Conservation (phyloP, 2,329 filamentous ascomycete species). For the Didymella lethalis region DNA sequence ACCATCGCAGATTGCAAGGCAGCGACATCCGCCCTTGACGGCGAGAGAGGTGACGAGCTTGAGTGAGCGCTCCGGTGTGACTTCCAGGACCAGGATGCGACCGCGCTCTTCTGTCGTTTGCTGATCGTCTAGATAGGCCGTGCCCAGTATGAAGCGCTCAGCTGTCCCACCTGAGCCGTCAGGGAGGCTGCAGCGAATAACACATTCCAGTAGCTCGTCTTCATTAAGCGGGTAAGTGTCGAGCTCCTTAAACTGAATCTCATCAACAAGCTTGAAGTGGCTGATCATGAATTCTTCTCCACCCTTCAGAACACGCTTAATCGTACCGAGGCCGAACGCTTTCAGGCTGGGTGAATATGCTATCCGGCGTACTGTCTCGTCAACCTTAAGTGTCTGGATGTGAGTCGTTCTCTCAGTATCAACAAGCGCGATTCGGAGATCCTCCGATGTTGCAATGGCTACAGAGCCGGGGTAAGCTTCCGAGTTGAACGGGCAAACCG, state of each 20-base stretch:
- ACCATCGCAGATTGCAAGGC: slow-evolving; percentile 73
- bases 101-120: slow-evolving; percentile 65
- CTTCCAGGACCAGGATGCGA: slow-evolving; percentile 83
- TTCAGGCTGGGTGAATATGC: slow-evolving; percentile 82
- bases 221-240: slow-evolving; percentile 71
- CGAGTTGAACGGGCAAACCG: slow-evolving; percentile 82
- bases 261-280: slow-evolving; percentile 88
- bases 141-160: slow-evolving; percentile 92
- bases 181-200: slow-evolving; percentile 77
- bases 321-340: slow-evolving; percentile 86
- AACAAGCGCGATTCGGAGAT: slow-evolving; percentile 80
- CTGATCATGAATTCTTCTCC: slow-evolving; percentile 80
- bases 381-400: slow-evolving; percentile 78
- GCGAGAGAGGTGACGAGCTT: slow-evolving; percentile 74
- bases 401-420: slow-evolving; percentile 89
- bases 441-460: slow-evolving; percentile 76
- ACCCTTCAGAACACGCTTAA: slow-evolving; percentile 73
- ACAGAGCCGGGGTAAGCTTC: slow-evolving; percentile 82
- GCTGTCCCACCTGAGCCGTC: slow-evolving; percentile 64
- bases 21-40: slow-evolving; percentile 82
- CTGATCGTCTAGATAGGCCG: slow-evolving; percentile 75
- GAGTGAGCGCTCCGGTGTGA: slow-evolving; percentile 76
- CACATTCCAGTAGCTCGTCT: slow-evolving; percentile 82
- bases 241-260: slow-evolving; percentile 82
- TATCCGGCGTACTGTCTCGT: slow-evolving; percentile 84